Base-by-base conservation (phyloP, 306 rosid genomes). In the Carpinus viminea region DNA sequence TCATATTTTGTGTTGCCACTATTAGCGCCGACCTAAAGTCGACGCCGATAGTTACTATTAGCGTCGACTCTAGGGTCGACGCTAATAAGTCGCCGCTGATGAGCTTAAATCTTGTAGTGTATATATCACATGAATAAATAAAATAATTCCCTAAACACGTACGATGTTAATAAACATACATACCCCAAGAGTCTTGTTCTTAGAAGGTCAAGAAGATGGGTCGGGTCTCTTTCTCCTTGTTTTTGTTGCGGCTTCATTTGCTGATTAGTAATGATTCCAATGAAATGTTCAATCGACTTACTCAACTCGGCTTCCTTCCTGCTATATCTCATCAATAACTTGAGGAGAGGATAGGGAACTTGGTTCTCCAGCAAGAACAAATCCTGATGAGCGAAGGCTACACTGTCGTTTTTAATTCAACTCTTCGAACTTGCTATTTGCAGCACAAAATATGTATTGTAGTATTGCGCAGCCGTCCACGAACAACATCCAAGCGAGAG, bases 281-380 rank as follows among this genome's bases (percentile, higher is more conserved):
- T 4, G 5, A 72, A 82, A 0, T 0, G 0, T 0, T 5, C 15
- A 3, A 82, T 65, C 2, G 72, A 66, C 0, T 3, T 12, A 18
- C 12, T 4, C 6, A 0, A 0, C 1, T 18, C 18, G 1, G 0
- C 2, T 45, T 5, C 1, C 16, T 4, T 7, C 13, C 9, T 0
- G 51, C 64, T 41, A 8, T 0, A 16, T 12, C 3, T 51, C 68
- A 70, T 76, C 51, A 75, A 61, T 64, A 70, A 41, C 47, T 46
- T 8, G 52, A 82, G 82, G 9, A 73, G 76, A n/a, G 41, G 8
- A 21, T 46, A 82, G 5, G 86, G 82, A 47, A 82, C 47, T 68
- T 74, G 82, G 11, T 82, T 82, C 76, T 82, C 86, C 34, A 82
- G 79, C 76, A 82, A 73, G 76, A 82, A 68, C 57, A 78, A 51